Conservation (phyloP, 192 early-diverging fungal species). For the Neocallimastix lanati region DNA sequence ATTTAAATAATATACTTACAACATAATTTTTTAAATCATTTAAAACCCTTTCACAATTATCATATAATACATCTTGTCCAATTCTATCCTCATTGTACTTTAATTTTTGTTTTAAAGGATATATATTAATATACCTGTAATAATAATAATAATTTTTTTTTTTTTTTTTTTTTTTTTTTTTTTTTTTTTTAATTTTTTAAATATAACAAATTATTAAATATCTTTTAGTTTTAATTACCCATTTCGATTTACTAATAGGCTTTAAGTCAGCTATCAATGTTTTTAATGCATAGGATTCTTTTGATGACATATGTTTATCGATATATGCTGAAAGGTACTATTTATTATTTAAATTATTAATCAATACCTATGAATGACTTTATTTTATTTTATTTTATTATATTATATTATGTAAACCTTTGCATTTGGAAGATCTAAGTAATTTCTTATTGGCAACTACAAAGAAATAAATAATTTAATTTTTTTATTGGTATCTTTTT, state of each 20-base stretch:
- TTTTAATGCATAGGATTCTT: neutral
- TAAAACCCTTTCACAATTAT: constrained; percentile 67
- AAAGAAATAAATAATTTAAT: neutral
- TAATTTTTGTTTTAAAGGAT: neutral
- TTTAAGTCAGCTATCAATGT: neutral
- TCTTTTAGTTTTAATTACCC: no score
- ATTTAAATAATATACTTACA: constrained; percentile 11
- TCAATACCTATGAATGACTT: no score
- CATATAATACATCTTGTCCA: constrained; percentile 83
- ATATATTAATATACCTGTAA: neutral
- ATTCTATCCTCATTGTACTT: constrained; percentile 62
- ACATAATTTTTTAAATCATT: constrained; percentile 60
- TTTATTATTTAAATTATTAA: neutral
- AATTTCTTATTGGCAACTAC: neutral
- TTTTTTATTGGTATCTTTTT: no score
- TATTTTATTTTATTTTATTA: no score
- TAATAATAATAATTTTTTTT: neutral
- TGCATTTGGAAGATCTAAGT: neutral
- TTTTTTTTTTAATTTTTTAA: no score
- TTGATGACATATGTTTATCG: neutral
- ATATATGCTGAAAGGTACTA: neutral
- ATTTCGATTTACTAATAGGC: neutral
- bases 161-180: no score
- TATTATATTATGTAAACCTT: neutral
- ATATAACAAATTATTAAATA: no score